Base-by-base conservation (phyloP, 1,284 basidiomycete genomes). In the Heterobasidion parviporum region DNA sequence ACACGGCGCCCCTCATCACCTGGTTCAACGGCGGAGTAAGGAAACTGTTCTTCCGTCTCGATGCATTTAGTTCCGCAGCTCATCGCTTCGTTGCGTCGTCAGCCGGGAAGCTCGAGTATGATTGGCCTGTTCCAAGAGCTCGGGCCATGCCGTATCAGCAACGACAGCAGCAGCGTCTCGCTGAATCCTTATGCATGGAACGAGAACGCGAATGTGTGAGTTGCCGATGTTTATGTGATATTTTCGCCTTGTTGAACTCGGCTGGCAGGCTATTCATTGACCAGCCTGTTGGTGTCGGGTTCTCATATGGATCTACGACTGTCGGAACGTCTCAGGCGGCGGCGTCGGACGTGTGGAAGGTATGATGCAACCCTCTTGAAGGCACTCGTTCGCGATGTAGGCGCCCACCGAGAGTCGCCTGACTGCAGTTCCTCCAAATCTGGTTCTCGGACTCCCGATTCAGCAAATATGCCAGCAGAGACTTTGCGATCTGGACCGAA, bases 21-120 rank as follows among this genome's bases (percentile, higher is more conserved):
- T 85, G 83, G 83, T 77, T 86, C 57, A 84, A 84, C 63, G 83
- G 82, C 48, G 82, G 82, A 6, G 81, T 84, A 63, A 61, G 77
- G 68, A 9, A 3, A 32, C 6, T 36, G 6, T 48, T 48, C 26
- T 48, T 48, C 46, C 9, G 18, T n/a, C 26, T 48, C 46, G 26
- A 48, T 48, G 18, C 46, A 48, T 32, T 8, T 33, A 14, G 20
- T 1, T 16, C 51, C 41, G 43, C 45, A 47, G 50, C 16, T 18
- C 35, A 16, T 53, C 15, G 44, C 52, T 10, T 36, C 46, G 34
- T 35, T 6, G 15, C 18, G 26, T 26, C 26, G 26, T 26, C 36
- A 74, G 76, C 82, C 85, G 8, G 85, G 84, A 58, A 81, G 77
- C 60, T 85, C 80, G 5, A 81, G 79, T 54, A 84, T 85, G 80